phyloP scores from a whole-genome alignment of 371 early-diverging fungal species.

The Chytridiales sp. region DNA sequence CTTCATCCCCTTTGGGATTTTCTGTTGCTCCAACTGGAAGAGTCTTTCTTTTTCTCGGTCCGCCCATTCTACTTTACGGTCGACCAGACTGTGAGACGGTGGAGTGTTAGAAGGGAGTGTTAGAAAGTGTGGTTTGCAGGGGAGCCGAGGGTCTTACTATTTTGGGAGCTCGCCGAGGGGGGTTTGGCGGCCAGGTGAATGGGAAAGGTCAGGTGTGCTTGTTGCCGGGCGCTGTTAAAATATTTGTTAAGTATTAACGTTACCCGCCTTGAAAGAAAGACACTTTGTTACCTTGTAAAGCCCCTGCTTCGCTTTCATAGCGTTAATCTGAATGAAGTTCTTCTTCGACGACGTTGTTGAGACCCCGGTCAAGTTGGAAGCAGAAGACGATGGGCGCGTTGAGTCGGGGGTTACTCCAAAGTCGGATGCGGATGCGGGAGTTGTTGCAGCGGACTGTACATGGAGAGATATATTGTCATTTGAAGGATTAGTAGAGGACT shows the following conservation, averaged over 20 bases:
- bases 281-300: slow-evolving; percentile 8
- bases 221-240: neutral
- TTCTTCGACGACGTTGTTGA: slow-evolving; percentile 25
- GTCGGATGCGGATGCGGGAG: slow-evolving; percentile 10
- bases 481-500: slow-evolving; percentile 6
- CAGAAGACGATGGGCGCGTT: slow-evolving; percentile 2
- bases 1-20: slow-evolving; percentile 42
- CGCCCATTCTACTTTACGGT: slow-evolving; percentile 52
- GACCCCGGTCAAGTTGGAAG: slow-evolving; percentile 22
- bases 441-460: neutral
- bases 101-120: neutral
- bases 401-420: slow-evolving; percentile 12
- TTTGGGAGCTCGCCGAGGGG: slow-evolving; percentile 45
- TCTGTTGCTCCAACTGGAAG: slow-evolving; percentile 32
- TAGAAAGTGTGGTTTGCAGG: slow-evolving; percentile 1
- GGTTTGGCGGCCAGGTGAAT: too few relatives aligned
- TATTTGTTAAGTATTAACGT: neutral
- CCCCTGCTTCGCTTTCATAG: slow-evolving; percentile 23
- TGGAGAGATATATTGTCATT: neutral
- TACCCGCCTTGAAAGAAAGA: neutral
- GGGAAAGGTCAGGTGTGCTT: slow-evolving; percentile 9
- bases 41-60: slow-evolving; percentile 42
- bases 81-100: slow-evolving; percentile 35
- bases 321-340: slow-evolving; percentile 45
- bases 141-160: slow-evolving; percentile 37